Percentiles rank a stretch among this genome's conserved stretches.
Evolutionary conservation across 495 filamentous ascomycete genomes (phyloP).

Genomic region (Amorphotheca resinae): DNA sequence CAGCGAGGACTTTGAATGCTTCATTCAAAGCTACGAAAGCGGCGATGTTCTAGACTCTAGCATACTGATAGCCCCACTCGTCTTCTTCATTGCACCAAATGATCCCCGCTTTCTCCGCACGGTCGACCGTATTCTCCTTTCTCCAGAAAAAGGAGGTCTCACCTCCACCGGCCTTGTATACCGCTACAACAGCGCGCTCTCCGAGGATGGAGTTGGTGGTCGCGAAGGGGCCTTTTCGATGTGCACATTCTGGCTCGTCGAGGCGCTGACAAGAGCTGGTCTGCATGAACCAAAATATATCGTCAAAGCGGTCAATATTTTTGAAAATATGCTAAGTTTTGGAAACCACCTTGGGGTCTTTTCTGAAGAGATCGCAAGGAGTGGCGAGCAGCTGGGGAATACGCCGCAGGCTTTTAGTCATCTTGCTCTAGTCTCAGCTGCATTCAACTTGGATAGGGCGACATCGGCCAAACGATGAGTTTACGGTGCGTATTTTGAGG

Average conservation of each 20-base stretch:
- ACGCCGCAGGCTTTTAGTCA: conserved; percentile 67
- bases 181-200: conserved; percentile 50
- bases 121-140: conserved; percentile 50
- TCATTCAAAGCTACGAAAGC: conserved; percentile 60
- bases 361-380: conserved; percentile 58
- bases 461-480: not conserved
- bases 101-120: conserved; percentile 60
- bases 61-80: conserved; percentile 58
- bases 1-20: conserved; percentile 49
- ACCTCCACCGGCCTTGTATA: conserved; percentile 61
- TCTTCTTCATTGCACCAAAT: conserved; percentile 64
- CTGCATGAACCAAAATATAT: conserved; percentile 53
- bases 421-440: conserved; percentile 56
- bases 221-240: conserved; percentile 66
- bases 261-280: conserved; percentile 57
- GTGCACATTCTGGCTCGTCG: conserved; percentile 69
- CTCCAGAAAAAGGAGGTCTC: conserved; percentile 58
- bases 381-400: conserved; percentile 62
- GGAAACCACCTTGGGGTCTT: conserved; percentile 65
- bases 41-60: conserved; percentile 54
- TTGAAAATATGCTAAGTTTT: conserved; percentile 63
- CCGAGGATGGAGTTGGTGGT: conserved; percentile 61
- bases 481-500: not conserved
- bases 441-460: conserved; percentile 53
- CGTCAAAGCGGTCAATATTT: conserved; percentile 49